Evolutionary conservation across 306 rosid genomes (phyloP).

Genomic region (Prosopis cineraria): DNA sequence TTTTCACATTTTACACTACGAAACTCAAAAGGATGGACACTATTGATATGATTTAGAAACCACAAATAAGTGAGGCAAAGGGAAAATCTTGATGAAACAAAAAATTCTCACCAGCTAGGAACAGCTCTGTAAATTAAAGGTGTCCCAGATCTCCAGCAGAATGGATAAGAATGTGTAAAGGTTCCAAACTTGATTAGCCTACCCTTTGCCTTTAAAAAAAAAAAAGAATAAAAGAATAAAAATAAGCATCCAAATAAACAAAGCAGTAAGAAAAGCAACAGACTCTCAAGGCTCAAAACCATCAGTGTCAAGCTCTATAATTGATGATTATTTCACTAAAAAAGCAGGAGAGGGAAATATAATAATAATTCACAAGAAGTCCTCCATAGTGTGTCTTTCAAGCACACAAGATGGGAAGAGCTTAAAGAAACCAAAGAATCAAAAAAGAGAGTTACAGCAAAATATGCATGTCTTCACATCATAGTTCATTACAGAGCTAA

Average conservation of each 20-base stretch:
- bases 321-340: neutral
- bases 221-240: conserved; percentile 25
- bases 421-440: too few species aligned
- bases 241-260: conserved; percentile 6
- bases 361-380: neutral
- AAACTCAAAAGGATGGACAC: neutral
- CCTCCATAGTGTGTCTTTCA: neutral
- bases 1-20: neutral
- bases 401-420: neutral
- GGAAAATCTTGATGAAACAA: conserved; percentile 20
- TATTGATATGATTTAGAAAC: neutral
- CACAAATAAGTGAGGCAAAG: conserved; percentile 25
- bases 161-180: conserved; percentile 87
- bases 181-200: conserved; percentile 82
- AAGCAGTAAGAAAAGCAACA: conserved; percentile 6
- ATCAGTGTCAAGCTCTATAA: neutral
- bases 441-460: neutral
- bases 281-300: conserved; percentile 13
- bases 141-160: conserved; percentile 88
- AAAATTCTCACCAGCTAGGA: conserved; percentile 84
- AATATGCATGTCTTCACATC: neutral
- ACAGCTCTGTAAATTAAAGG: conserved; percentile 97
- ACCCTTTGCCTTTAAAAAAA: conserved; percentile 81
- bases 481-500: neutral
- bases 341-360: neutral